Evolutionary conservation across 805 yeast species (phyloP).

Genomic region (Myxozyma vanderwaltii): DNA sequence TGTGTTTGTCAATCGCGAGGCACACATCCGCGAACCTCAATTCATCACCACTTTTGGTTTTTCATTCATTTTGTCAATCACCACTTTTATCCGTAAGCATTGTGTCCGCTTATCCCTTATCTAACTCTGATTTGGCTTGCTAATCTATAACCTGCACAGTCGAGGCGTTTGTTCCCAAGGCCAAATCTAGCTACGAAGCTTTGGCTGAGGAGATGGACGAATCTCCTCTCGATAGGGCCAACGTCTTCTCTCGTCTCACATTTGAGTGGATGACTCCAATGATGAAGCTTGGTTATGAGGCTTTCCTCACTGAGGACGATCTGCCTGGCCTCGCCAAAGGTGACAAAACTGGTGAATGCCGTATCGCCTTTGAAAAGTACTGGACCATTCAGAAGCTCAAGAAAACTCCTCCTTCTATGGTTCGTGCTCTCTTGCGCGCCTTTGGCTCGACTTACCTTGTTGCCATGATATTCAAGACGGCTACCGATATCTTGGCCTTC

Average conservation of each 20-base stretch:
- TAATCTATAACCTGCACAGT: constrained; percentile 34
- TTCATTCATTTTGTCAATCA: constrained; percentile 28
- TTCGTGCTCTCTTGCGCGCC: constrained; percentile 62
- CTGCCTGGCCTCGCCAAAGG: constrained; percentile 76
- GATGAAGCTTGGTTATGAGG: constrained; percentile 74
- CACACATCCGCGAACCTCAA: constrained; percentile 25
- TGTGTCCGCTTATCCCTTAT: not conserved
- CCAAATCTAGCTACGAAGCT: constrained; percentile 41
- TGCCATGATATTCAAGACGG: constrained; percentile 71
- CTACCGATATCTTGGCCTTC: constrained; percentile 79
- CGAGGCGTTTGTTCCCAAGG: constrained; percentile 49
- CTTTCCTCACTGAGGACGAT: constrained; percentile 56
- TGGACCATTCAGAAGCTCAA: constrained; percentile 62
- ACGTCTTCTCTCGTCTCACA: constrained; percentile 73
- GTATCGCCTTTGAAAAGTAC: constrained; percentile 52
- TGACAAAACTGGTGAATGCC: constrained; percentile 57
- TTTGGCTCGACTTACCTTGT: constrained; percentile 71
- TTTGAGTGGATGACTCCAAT: constrained; percentile 90
- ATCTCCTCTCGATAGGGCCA: constrained; percentile 58
- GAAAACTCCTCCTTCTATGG: constrained; percentile 53
- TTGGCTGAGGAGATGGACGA: constrained; percentile 42
- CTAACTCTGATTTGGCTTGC: not conserved
- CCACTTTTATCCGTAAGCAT: constrained; percentile 25
- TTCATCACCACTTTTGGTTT: constrained; percentile 29
- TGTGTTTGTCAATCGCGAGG: constrained; percentile 42